Evolutionary conservation across 306 rosid species (phyloP).

Genomic region (Dryas alaskensis): DNA sequence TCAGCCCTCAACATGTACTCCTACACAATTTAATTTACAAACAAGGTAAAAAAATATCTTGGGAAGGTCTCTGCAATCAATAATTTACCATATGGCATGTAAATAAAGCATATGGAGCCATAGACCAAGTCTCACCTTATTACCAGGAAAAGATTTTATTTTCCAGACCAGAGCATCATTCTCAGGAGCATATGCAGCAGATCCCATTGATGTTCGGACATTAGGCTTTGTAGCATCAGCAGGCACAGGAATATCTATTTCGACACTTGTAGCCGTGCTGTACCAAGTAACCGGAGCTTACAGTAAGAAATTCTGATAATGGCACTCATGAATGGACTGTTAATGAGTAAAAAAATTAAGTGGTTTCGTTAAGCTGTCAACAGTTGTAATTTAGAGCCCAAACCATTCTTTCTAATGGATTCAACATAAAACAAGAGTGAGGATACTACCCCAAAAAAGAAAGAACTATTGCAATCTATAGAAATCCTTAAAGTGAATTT

Average conservation of each 20-base stretch:
- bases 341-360: not conserved
- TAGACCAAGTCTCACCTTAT: conserved; percentile 49
- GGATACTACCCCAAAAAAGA: not conserved
- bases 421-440: not conserved
- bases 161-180: conserved; percentile 79
- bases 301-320: conserved; percentile 8
- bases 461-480: not conserved
- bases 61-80: not conserved
- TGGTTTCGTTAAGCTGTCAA: conserved; percentile 5
- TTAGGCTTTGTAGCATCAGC: conserved; percentile 78
- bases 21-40: conserved; percentile 31
- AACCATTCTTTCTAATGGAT: conserved; percentile 2
- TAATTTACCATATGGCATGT: not conserved
- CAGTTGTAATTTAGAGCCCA: not conserved
- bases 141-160: conserved; percentile 81
- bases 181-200: conserved; percentile 82
- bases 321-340: not conserved
- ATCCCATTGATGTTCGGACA: conserved; percentile 82
- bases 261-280: conserved; percentile 80
- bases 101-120: not conserved
- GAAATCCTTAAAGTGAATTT: not conserved
- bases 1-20: conserved; percentile 88
- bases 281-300: not conserved
- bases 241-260: conserved; percentile 71
- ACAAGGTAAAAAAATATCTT: not conserved